phyloP scores from a whole-genome alignment of 768 basidiomycete genomes.

The Melanogaster broomeanus region DNA sequence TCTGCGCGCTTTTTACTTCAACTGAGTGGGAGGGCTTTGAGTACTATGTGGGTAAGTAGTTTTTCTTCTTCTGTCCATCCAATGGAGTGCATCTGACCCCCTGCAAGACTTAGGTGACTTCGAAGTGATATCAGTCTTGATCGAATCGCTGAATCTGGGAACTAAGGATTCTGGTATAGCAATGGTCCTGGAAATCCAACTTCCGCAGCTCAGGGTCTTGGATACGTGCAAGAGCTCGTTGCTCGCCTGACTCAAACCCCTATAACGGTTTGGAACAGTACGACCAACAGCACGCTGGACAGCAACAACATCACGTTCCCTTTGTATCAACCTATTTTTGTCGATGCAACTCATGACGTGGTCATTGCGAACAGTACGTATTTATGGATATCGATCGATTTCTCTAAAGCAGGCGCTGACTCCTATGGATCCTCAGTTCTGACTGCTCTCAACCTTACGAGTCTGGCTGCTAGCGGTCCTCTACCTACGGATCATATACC shows the following conservation, averaged over 20 bases:
- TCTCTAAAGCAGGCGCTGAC: not conserved
- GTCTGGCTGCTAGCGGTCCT: slow-evolving; percentile 42
- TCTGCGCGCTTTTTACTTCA: slow-evolving; percentile 52
- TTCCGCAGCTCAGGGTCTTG: slow-evolving; percentile 39
- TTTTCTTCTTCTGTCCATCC: not conserved
- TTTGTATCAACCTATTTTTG: slow-evolving; percentile 41
- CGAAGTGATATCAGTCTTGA: slow-evolving; percentile 14
- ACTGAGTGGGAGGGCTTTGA: slow-evolving; percentile 54
- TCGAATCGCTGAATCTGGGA: not conserved
- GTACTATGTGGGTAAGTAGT: slow-evolving; percentile 36
- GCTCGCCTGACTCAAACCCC: slow-evolving; percentile 42
- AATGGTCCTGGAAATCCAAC: slow-evolving; percentile 45
- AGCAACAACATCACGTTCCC: slow-evolving; percentile 38
- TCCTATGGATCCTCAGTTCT: slow-evolving; percentile 25
- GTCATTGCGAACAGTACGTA: slow-evolving; percentile 40
- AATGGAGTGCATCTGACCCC: not conserved
- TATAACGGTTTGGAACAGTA: slow-evolving; percentile 41
- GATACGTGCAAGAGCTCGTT: slow-evolving; percentile 46
- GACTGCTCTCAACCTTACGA: slow-evolving; percentile 48
- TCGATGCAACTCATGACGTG: slow-evolving; percentile 49
- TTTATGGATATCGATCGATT: no score
- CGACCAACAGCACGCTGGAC: slow-evolving; percentile 49
- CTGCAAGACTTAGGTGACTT: slow-evolving; percentile 1
- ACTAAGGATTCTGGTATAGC: slow-evolving; percentile 34
- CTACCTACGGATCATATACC: slow-evolving; percentile 40